A percentile compares a stretch with the other conserved stretches of the same genome.
These are phyloP conservation scores for Entomortierella chlamydospora DNA, from an alignment of 192 early-diverging fungal genomes.

Conservation along the genomic window DNA sequence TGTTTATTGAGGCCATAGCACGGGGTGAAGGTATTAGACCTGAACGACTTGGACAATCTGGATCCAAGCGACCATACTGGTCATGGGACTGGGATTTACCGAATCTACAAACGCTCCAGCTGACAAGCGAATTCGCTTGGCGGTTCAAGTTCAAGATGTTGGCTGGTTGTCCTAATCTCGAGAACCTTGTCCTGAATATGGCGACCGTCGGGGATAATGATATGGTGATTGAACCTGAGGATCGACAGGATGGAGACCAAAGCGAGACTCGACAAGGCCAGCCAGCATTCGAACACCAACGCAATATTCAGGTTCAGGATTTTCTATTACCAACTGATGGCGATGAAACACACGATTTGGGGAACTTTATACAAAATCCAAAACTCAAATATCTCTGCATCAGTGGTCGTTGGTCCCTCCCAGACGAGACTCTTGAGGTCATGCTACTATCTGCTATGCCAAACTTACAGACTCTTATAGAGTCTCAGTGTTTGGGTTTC, in stretches of 20 bases:
- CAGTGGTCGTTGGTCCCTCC: slow-evolving; percentile 8
- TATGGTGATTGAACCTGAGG: neutral
- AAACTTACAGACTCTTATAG: neutral
- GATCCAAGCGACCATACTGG: slow-evolving; percentile 15
- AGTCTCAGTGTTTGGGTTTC: slow-evolving; percentile 13
- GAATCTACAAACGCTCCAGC: neutral
- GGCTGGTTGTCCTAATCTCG: slow-evolving; percentile 14
- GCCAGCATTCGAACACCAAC: neutral
- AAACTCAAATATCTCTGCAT: neutral
- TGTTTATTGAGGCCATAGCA: no score
- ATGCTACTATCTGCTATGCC: slow-evolving; percentile 1
- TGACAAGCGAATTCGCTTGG: slow-evolving; percentile 15
- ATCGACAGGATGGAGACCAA: neutral
- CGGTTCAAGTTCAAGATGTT: slow-evolving; percentile 31
- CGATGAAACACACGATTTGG: neutral
- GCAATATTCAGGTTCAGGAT: neutral
- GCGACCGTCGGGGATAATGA: neutral
- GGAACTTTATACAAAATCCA: neutral
- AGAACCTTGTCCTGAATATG: slow-evolving; percentile 7
- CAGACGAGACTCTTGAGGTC: slow-evolving; percentile 7
- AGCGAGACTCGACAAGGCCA: no score
- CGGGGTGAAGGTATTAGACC: no score
- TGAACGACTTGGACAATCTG: no score
- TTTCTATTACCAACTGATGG: neutral
- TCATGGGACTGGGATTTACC: slow-evolving; percentile 34